These are phyloP conservation scores for Aspergillus phoenicis DNA, from an alignment of 2,329 filamentous ascomycete genomes.

Conservation along the genomic window DNA sequence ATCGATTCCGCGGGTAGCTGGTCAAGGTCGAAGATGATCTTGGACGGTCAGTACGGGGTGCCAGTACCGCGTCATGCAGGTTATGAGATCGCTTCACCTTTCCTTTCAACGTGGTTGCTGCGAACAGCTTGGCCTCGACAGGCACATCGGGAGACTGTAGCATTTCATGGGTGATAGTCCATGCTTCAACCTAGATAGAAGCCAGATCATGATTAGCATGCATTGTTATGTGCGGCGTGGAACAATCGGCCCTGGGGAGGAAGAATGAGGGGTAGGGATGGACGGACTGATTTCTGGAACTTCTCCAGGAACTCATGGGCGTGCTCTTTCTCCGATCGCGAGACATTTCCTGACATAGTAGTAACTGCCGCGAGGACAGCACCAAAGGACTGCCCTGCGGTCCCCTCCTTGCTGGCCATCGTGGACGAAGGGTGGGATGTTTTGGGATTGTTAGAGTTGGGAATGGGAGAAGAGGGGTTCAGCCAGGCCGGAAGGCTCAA, in stretches of 20 bases:
- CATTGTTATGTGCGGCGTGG: background rate
- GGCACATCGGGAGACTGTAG: slow-evolving; percentile 75
- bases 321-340: slow-evolving; percentile 80
- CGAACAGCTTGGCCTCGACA: slow-evolving; percentile 87
- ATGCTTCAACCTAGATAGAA: slow-evolving; percentile 73
- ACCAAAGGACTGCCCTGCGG: slow-evolving; percentile 69
- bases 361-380: slow-evolving; percentile 85
- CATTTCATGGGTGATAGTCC: slow-evolving; percentile 84
- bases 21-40: slow-evolving; percentile 96
- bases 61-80: slow-evolving; percentile 8
- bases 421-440: slow-evolving; percentile 33
- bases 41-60: slow-evolving; percentile 30
- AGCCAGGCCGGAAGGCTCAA: slow-evolving; percentile 31
- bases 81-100: slow-evolving; percentile 67
- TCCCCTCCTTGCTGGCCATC: slow-evolving; percentile 71
- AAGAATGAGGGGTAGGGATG: slow-evolving; percentile 23
- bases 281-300: slow-evolving; percentile 95
- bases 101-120: slow-evolving; percentile 94
- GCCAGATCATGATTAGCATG: slow-evolving; percentile 3
- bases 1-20: slow-evolving; percentile 79
- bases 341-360: slow-evolving; percentile 84
- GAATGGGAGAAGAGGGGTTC: slow-evolving; percentile 27
- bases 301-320: slow-evolving; percentile 88
- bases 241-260: slow-evolving; percentile 1
- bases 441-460: slow-evolving; percentile 26